Conservation (phyloP, 202 grass and related monocot genomes). For the Alloteropsis angusta region DNA sequence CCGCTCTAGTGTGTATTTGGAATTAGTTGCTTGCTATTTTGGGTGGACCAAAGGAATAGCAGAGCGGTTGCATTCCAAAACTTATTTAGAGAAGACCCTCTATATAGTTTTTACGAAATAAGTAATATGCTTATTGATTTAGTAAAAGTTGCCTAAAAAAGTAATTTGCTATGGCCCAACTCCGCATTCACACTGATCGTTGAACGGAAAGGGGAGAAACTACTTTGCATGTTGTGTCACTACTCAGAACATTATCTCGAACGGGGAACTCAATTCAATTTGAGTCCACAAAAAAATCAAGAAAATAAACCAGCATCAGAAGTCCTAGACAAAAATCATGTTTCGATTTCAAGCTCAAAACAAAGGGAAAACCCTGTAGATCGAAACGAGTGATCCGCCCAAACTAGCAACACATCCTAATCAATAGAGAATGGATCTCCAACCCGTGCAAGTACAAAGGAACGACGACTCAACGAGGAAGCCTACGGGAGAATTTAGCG, state of each 20-base stretch:
- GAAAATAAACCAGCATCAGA: background rate
- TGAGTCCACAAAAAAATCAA: background rate
- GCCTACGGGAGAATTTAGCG: background rate
- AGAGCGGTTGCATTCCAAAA: no score
- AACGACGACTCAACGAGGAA: background rate
- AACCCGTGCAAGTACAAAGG: background rate
- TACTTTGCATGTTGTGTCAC: background rate
- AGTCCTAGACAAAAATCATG: background rate
- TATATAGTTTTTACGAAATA: no score
- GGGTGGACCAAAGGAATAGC: no score
- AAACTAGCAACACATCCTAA: background rate
- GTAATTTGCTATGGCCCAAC: background rate
- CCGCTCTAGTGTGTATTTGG: no score
- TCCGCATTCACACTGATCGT: background rate
- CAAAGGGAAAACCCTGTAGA: background rate
- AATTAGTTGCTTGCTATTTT: no score
- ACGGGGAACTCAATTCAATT: background rate
- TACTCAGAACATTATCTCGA: background rate
- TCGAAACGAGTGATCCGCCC: background rate
- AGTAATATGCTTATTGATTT: no score
- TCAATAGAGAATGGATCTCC: background rate
- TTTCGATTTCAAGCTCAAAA: background rate
- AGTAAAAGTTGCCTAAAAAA: no score
- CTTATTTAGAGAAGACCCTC: no score
- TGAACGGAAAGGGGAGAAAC: background rate